Base-by-base conservation (phyloP, 495 filamentous ascomycete genomes). In the Penicillium diatomitis region DNA sequence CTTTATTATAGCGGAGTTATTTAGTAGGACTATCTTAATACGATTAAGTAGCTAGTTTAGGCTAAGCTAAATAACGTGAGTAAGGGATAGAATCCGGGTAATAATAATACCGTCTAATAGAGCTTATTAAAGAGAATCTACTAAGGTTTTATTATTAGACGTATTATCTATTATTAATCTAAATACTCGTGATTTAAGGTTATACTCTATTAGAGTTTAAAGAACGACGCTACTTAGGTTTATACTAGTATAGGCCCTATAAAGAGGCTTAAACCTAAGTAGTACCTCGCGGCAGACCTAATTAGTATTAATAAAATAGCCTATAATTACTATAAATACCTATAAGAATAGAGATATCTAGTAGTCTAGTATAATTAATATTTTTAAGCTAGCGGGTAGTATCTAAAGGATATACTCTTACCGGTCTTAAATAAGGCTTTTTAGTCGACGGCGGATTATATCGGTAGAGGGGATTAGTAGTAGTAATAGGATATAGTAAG, bases 1-100 rank as follows among this genome's bases (percentile, higher is more conserved):
- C 28, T 53, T n/a, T 27, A 3, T 46, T 35, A 53, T 44, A 32
- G 32, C 31, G 5, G 4, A 11, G 8, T 59, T 11, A 47, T 55
- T 59, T 20, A 28, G 12, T 43, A 38, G 47, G 30, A 38, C 32
- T 20, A 36, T 46, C 40, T 53, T 52, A 0, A 59, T 11, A 44
- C 9, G 5, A n/a, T 32, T 20, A 54, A 58, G 40, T 44, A 57
- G 50, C 35, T 53, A n/a, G 8, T 53, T 53, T 1, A 57, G 38
- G 40, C 34, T 51, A 4, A 53, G 44, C 9, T 57, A 30, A 6
- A 57, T 57, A 12, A 57, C 27, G 48, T 53, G 11, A 20, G 36
- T 28, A 52, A 57, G 39, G 32, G 29, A 57, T 2, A 28, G 51
- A 5, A 49, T 49, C 27, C 33, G 34, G n/a, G 46, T 50, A 47